Percentiles rank a stretch among this genome's conserved stretches.
Conservation (phyloP, 257 asterid species). For the Datura wrightii region DNA sequence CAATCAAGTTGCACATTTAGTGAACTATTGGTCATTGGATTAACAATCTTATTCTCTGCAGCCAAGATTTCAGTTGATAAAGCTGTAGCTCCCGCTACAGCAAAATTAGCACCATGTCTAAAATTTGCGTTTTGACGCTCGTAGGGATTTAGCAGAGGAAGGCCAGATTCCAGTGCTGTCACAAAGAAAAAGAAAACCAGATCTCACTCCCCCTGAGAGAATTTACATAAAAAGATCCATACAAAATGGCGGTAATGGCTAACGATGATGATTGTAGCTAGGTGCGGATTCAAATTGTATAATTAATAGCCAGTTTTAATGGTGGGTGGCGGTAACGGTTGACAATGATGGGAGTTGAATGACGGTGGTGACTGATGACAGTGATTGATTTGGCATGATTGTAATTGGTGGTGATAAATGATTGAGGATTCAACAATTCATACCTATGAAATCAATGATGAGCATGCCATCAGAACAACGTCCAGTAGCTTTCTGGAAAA, state of each 20-base stretch:
- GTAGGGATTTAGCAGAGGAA: constrained; percentile 33
- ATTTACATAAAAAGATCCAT: no score
- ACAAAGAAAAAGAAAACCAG: neutral
- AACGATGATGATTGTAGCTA: no score
- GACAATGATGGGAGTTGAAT: no score
- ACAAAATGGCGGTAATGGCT: no score
- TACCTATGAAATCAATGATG: constrained; percentile 35
- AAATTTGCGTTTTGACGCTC: neutral
- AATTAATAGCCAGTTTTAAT: no score
- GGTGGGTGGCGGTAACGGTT: no score
- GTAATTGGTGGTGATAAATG: no score
- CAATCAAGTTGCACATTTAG: constrained; percentile 36
- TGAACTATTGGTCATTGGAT: constrained; percentile 33
- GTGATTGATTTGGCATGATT: no score
- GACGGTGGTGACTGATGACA: no score
- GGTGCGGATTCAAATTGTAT: no score
- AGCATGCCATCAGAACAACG: constrained; percentile 40
- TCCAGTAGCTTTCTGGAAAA: constrained; percentile 30
- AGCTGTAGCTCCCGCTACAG: constrained; percentile 40
- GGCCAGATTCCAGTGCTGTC: constrained; percentile 33
- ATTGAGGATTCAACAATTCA: neutral
- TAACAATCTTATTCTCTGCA: constrained; percentile 12
- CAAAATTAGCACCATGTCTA: constrained; percentile 40
- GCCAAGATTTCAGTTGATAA: constrained; percentile 1
- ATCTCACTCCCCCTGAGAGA: no score